phyloP scores from a whole-genome alignment of 2,329 filamentous ascomycete genomes.

The Aureobasidium sp. region DNA sequence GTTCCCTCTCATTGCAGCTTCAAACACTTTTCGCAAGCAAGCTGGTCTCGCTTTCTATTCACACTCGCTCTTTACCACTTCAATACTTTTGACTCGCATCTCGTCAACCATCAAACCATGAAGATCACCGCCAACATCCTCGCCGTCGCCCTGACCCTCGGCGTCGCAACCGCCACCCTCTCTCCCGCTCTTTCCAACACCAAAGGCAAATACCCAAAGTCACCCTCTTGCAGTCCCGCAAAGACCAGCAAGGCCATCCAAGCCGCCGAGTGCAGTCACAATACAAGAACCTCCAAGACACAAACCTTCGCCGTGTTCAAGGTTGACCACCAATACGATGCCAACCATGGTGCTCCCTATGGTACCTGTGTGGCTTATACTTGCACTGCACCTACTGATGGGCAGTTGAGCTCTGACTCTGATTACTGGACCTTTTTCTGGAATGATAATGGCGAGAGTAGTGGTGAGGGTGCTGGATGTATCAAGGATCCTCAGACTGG shows the following conservation, averaged over 20 bases:
- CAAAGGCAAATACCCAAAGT: conserved; percentile 26
- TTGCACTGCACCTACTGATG: conserved; percentile 28
- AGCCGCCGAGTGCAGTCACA: conserved; percentile 36
- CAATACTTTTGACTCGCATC: background rate
- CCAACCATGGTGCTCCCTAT: conserved; percentile 37
- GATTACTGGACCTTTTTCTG: conserved; percentile 38
- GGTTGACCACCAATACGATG: conserved; percentile 41
- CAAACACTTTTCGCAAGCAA: background rate
- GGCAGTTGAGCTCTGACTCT: conserved; percentile 23
- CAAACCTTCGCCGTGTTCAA: conserved; percentile 36
- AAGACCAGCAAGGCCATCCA: conserved; percentile 33
- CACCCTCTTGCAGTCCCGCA: conserved; percentile 23
- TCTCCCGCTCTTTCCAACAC: conserved; percentile 31
- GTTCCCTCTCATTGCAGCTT: background rate
- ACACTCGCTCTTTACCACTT: background rate
- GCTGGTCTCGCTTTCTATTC: conserved; percentile 1
- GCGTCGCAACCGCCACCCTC: conserved; percentile 27
- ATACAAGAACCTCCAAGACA: conserved; percentile 29
- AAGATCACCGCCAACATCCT: conserved; percentile 3
- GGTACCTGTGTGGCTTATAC: conserved; percentile 40
- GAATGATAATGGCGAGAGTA: conserved; percentile 24
- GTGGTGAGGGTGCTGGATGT: conserved; percentile 30
- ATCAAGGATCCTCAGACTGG: conserved; percentile 33
- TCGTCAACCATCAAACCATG: background rate
- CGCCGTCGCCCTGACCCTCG: conserved; percentile 11